Evolutionary conservation across 192 early-diverging fungal genomes (phyloP), one percentile per base, ranked within the genome.

Genomic region (Oehlia diaphana): DNA sequence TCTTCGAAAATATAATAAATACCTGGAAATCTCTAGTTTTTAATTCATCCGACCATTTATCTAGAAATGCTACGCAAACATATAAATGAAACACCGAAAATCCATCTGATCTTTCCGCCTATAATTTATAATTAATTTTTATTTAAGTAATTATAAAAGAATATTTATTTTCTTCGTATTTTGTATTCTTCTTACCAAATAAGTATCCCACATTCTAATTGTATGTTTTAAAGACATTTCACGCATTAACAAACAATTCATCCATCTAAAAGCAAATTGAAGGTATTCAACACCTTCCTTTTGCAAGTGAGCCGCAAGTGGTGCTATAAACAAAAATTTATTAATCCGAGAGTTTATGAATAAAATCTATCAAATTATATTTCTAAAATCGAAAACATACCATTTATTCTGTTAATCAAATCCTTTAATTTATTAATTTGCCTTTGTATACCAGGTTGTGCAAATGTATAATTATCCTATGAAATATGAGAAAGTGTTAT

Each of bases 161-260:
- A 50, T 37, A 37, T 3, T 19, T 53, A 19, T 5, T 53, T 53
- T 53, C 16, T 53, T 64, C 37, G 21, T 26, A 26, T 26, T 26
- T n/a, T 3, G 42, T 28, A 47, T 33, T 14, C 21, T 10, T 28
- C 80, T 63, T 86, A 93, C 94, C 81, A 96, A 82, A 82, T 99
- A 99, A 53, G 97, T 97, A 81, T 99, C 98, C 98, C 98, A 99
- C 95, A 99, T 98, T 35, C 98, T 92, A 63, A 99, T 94, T 3
- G 92, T 98, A 80, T 90, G 93, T 69, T 88, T 85, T 4, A 99
- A 84, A 33, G 93, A 91, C 58, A 99, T 84, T 84, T 99, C 98
- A 63, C 98, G 91, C 96, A 99, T 97, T 79, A 99, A 83, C 42
- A 99, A 81, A 84, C 98, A 99, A 86, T 99, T 99, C 92, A 99